Evolutionary conservation across 306 rosid genomes (phyloP).

Genomic region (Delonix regia): DNA sequence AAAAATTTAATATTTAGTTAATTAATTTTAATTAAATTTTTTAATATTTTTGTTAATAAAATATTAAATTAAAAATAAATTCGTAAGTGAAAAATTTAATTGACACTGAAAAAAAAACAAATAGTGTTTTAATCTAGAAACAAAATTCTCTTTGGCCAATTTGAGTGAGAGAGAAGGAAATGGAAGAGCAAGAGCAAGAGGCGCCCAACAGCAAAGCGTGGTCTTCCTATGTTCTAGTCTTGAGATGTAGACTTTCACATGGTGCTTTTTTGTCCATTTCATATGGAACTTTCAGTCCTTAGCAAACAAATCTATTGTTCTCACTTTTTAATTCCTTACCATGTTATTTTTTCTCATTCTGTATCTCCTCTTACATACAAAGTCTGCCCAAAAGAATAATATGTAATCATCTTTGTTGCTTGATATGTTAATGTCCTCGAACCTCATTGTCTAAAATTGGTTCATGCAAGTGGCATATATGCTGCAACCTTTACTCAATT

Average conservation of each 20-base stretch:
- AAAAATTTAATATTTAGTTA: no score
- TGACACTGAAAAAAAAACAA: no score
- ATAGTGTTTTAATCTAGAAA: no score
- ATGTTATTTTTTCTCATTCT: background rate
- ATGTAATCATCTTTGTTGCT: background rate
- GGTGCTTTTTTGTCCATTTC: conserved; percentile 65
- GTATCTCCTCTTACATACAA: background rate
- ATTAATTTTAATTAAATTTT: no score
- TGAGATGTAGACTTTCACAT: conserved; percentile 59
- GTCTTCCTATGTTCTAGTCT: conserved; percentile 42
- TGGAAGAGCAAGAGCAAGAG: conserved; percentile 1
- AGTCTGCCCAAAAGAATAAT: background rate
- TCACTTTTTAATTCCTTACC: background rate
- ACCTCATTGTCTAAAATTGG: background rate
- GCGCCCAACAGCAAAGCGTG: conserved; percentile 52
- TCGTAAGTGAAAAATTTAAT: no score
- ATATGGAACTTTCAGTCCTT: conserved; percentile 54
- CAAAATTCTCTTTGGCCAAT: conserved; percentile 1
- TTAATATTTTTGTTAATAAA: no score
- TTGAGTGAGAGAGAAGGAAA: conserved; percentile 18
- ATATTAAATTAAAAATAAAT: no score
- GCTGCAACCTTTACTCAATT: background rate
- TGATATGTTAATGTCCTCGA: background rate
- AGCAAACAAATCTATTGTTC: background rate
- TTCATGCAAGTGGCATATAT: conserved; percentile 23